Percentiles rank a stretch among this genome's conserved stretches.
Evolutionary conservation across 2,329 filamentous ascomycete species (phyloP).

Genomic region (Chaetomiaceae sp.): DNA sequence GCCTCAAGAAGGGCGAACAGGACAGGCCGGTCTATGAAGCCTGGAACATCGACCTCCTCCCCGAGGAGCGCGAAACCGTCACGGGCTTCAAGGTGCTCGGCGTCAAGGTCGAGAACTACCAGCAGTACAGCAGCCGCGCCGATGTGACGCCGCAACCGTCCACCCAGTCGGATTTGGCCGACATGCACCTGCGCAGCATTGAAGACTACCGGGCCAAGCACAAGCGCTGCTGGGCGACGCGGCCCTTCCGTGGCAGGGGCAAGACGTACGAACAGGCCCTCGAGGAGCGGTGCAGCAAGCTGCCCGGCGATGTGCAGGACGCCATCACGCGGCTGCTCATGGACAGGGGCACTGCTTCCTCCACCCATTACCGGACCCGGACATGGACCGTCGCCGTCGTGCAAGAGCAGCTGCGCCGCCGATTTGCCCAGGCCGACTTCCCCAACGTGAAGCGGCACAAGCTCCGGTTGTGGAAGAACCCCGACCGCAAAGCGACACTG

Average conservation of each 20-base stretch:
- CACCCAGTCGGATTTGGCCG: slow-evolving; percentile 23
- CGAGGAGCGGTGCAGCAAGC: slow-evolving; percentile 21
- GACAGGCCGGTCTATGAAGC: slow-evolving; percentile 25
- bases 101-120: slow-evolving; percentile 11
- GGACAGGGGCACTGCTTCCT: slow-evolving; percentile 18
- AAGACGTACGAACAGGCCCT: slow-evolving; percentile 26
- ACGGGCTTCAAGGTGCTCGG: slow-evolving; percentile 19
- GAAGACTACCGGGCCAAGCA: slow-evolving; percentile 20
- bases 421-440: slow-evolving; percentile 20
- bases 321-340: slow-evolving; percentile 21
- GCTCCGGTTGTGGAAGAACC: slow-evolving; percentile 24
- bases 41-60: slow-evolving; percentile 20
- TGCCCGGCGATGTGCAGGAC: slow-evolving; percentile 16
- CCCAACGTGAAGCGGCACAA: slow-evolving; percentile 22
- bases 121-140: background rate
- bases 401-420: slow-evolving; percentile 22
- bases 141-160: slow-evolving; percentile 11
- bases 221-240: slow-evolving; percentile 19
- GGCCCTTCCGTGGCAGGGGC: slow-evolving; percentile 18
- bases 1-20: slow-evolving; percentile 16
- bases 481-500: slow-evolving; percentile 7
- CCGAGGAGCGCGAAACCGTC: slow-evolving; percentile 8
- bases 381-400: slow-evolving; percentile 26
- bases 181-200: slow-evolving; percentile 21
- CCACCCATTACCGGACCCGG: slow-evolving; percentile 21